A percentile compares a stretch with the other conserved stretches of the same genome.
Conservation (phyloP, 352 stramenopile genomes). For the Blastocystis sp. region DNA sequence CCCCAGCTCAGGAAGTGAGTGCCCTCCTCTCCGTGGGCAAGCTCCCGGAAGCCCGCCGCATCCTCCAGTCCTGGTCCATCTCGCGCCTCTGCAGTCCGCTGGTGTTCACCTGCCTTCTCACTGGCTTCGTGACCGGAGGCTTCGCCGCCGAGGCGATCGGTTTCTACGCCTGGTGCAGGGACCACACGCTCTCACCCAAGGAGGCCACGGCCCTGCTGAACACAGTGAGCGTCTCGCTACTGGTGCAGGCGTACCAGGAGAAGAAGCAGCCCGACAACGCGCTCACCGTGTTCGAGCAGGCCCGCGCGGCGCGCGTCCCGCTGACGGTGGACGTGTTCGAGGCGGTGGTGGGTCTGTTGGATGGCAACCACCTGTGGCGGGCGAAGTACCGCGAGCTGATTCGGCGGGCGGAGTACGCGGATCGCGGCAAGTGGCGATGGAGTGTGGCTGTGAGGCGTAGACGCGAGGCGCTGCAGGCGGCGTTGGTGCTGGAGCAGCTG, state of each 20-base stretch:
- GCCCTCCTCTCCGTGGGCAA: conserved; percentile 37
- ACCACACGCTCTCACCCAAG: not conserved
- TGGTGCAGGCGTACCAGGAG: conserved; percentile 9
- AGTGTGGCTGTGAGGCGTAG: not conserved
- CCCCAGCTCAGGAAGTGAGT: conserved; percentile 48
- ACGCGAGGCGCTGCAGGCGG: conserved; percentile 26
- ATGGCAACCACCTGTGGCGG: conserved; percentile 4
- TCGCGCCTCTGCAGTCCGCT: conserved; percentile 28
- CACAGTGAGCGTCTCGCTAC: not conserved
- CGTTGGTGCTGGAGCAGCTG: conserved; percentile 28
- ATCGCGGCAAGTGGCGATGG: not conserved
- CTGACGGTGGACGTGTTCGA: conserved; percentile 44
- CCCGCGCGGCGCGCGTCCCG: not conserved
- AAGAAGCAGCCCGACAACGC: not conserved
- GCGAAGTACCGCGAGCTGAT: conserved; percentile 28
- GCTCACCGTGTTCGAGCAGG: conserved; percentile 9
- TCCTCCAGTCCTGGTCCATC: not conserved
- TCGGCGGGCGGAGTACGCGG: not conserved
- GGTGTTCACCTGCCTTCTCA: conserved; percentile 29
- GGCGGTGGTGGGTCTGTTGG: conserved; percentile 4
- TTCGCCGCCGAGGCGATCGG: conserved; percentile 35
- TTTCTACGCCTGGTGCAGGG: conserved; percentile 45
- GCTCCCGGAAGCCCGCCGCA: conserved; percentile 8
- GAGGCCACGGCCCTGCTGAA: not conserved
- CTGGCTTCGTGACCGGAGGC: not conserved